Evolutionary conservation across 1,284 basidiomycete species (phyloP), one percentile per base, ranked within the genome.

Genomic region (Moesziomyces globuligerus): DNA sequence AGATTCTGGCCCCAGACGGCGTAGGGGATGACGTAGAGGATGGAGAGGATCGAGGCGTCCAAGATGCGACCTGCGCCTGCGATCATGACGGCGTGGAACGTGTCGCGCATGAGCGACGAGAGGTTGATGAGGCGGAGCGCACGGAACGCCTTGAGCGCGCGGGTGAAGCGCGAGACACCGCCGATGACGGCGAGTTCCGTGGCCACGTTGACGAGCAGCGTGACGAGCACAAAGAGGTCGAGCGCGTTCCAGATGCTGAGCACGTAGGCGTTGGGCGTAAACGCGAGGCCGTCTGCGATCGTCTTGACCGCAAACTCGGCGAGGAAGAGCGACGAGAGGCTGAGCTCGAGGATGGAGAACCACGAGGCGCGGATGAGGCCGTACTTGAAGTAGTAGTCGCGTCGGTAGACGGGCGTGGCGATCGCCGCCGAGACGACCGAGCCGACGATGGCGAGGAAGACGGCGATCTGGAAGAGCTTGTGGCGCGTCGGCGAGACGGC

Each of bases 1-100:
- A 98, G 91, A 77, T 95, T 97, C 59, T 94, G 87, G 6, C 94
- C 95, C 94, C 95, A 98, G 1, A 97, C 90, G 4, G 95, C 94
- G 79, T 94, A 98, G 0, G 95, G 95, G 70, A 98, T 92, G 87
- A 98, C 90, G 84, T 98, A 85, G 37, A 98, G 86, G 49, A 96
- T 88, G 43, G 94, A 93, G n/a, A 98, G 88, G 48, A 97, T 83
- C 0, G 90, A 92, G 0, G 95, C 95, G 74, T 97, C 93, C 51
- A 96, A 73, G 65, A 98, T 94, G 75, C 92, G 90, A 18, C 87
- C 83, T 2, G 90, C 90, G 4, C 94, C 95, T 3, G 91, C 91
- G 57, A 97, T 90, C 79, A 97, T 90, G 49, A 97, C 86, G n/a
- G 89, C 89, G 79, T 95, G 89, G 83, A 98, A 94, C 0, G 94